Base-by-base conservation (phyloP, 1,139 yeast genomes). In the Eremothecium cymbalariae region DNA sequence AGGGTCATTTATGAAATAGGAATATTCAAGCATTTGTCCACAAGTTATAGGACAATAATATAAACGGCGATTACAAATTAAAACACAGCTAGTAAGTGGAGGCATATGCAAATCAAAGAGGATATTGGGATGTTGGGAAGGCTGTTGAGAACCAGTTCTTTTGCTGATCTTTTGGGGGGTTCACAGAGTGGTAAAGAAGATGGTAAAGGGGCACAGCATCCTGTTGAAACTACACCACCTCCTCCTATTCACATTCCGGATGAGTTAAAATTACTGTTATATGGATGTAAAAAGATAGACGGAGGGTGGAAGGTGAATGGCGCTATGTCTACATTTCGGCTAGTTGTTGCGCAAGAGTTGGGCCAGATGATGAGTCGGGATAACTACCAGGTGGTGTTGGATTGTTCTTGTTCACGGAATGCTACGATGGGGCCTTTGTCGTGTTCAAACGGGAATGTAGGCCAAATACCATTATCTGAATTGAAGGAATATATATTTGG, bases 261-360 rank as follows among this genome's bases (percentile, higher is more conserved):
- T 22, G 55, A 49, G 21, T 31, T 50, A 24, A 47, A 46, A 39
- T 40, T 42, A 12, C 45, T 50, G 39, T 36, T 55, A 14, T 52
- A 46, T 34, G 59, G 50, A 1, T 36, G 53, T 4, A 51, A 44
- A 33, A 41, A 27, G 22, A 34, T 50, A 23, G 43, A 37, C 12
- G 18, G 38, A 19, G 28, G 19, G 7, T 19, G 21, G 28, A 15
- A 18, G 22, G 20, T 12, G 29, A 24, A 22, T 25, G 25, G 33
- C 31, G 14, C 32, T 42, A 5, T 34, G 43, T 7, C 44, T 28
- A 47, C 47, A 4, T 59, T 55, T 37, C 44, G 66, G 32, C 34
- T 61, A 11, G 18, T 60, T 2, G 43, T 63, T 2, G 54, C 61
- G 1, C 62, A 59, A 33, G 65, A 61, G 34, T 55, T 59, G 8